Evolutionary conservation across 139 green algal genomes (phyloP), one percentile per base, ranked within the genome.

Genomic region (Closterium sp.): DNA sequence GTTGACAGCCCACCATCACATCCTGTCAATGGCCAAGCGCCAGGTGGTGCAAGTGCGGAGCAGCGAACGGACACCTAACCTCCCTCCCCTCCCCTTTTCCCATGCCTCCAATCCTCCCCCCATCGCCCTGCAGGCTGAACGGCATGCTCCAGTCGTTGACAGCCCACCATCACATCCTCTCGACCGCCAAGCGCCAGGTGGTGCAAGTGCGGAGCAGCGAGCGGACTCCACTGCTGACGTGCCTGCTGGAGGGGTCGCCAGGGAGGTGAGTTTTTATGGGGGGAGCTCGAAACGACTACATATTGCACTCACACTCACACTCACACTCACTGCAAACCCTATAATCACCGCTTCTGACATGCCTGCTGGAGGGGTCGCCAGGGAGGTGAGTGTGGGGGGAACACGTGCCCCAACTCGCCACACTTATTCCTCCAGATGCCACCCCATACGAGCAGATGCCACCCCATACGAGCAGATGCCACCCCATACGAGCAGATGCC

Each of bases 131-230:
- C 90, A 91, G 95, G n/a, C 94, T 96, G 66, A 96, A 98, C 84
- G 98, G 98, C 89, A 98, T 99, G 85, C 96, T 99, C 19, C 91
- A 95, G 31, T 97, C 96, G 85, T 97, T 98, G 0, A 93, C 96
- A 1, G 87, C 93, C 4, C 97, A 97, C 93, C 93, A 96, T 31
- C 96, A 99, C 95, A 92, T 99, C 36, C 88, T 96, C 32, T 64
- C 69, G 16, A 96, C 93, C 0, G 88, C 55, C 36, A 84, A 31
- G 85, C 89, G 86, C 34, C 88, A 95, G 30, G 93, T 96, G 76
- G 86, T 94, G 87, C 95, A 96, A 92, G 92, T 96, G 30, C 84
- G 90, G 16, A 91, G 88, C 69, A 93, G 38, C 16, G 87, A 93
- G 6, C 90, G 97, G 90, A 99, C 97, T 19, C 97, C 97, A 9